Evolutionary conservation across 371 early-diverging fungal species (phyloP).

Genomic region (Mucor plumbeus): DNA sequence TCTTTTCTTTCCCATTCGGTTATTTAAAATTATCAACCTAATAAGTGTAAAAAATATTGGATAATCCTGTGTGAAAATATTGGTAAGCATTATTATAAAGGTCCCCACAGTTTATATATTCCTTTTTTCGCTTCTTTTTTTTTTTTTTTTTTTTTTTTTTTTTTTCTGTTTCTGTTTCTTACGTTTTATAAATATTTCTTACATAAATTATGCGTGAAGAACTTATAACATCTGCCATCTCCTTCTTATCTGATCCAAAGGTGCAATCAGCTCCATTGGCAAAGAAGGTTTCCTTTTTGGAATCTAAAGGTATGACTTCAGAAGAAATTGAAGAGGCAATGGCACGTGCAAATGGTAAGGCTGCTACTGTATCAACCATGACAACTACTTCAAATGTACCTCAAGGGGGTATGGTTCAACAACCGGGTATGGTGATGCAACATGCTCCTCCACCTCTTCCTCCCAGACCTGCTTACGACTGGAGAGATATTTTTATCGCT

Average conservation of each 20-base stretch:
- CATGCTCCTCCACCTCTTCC: constrained; percentile 67
- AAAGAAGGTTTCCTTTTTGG: constrained; percentile 92
- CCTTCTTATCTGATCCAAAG: constrained; percentile 92
- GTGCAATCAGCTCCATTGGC: constrained; percentile 87
- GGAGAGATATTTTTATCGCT: constrained; percentile 94
- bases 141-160: too few species aligned
- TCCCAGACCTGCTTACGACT: constrained; percentile 75
- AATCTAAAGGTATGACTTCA: constrained; percentile 91
- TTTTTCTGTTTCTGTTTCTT: too few species aligned
- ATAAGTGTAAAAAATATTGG: constrained; percentile 5
- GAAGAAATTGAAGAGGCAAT: constrained; percentile 95
- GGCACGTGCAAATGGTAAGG: constrained; percentile 59
- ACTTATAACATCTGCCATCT: constrained; percentile 85
- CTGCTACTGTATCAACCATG: constrained; percentile 32
- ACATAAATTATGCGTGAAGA: constrained; percentile 68
- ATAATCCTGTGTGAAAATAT: constrained; percentile 8
- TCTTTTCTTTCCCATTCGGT: too few species aligned
- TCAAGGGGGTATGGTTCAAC: constrained; percentile 26
- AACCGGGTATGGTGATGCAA: constrained; percentile 34
- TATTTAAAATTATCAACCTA: too few species aligned
- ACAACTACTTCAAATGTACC: constrained; percentile 18
- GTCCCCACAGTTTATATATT: constrained; percentile 20
- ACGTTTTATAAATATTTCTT: neutral
- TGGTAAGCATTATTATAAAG: constrained; percentile 16
- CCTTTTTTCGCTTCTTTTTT: neutral